Base-by-base conservation (phyloP, 768 basidiomycete genomes). In the Crepidotus variabilis region DNA sequence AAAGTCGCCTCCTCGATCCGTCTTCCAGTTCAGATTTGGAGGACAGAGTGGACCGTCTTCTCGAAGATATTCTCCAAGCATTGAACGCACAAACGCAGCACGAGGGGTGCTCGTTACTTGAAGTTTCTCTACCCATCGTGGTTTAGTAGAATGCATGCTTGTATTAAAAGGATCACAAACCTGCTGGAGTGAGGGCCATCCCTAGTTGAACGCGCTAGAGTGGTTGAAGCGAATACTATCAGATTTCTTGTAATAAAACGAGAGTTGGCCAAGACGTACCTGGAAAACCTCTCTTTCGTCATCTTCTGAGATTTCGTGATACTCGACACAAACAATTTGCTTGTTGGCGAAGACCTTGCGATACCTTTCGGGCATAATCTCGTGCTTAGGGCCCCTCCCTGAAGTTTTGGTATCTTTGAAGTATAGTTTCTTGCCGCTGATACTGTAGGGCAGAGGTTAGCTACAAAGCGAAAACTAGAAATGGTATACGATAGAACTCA, bases 261-360 rank as follows among this genome's bases (percentile, higher is more conserved):
- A 4, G 28, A 28, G 8, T 4, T 28, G 28, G 8, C 8, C 8
- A 28, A 28, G n/a, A 51, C 77, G 43, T 43, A 86, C 90, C 75
- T 88, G 86, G 71, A 88, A 88, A 16, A 88, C 83, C 59, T 88
- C 86, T 20, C 87, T 75, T 61, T 88, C 86, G 24, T 82, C 78
- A 3, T 68, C 61, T 51, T 83, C 83, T 0, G 72, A 71, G 7
- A 88, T 73, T 45, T 83, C 82, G 55, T 78, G 73, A 59, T 87
- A 92, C 65, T 92, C 90, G n/a, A 90, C 81, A 60, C 90, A 92
- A 1, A 88, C 85, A 18, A 93, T 78, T 59, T 89, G 87, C 67
- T 92, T 92, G 62, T 83, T 86, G 16, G 80, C 72, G 60, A 92
- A 92, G 1, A 83, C 36, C 13, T 78, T 81, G 54, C 72, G 77